A percentile compares a stretch with the other conserved stretches of the same genome.
Evolutionary conservation across 768 basidiomycete species (phyloP).

Genomic region (Pleurotus salmoneostramineus): DNA sequence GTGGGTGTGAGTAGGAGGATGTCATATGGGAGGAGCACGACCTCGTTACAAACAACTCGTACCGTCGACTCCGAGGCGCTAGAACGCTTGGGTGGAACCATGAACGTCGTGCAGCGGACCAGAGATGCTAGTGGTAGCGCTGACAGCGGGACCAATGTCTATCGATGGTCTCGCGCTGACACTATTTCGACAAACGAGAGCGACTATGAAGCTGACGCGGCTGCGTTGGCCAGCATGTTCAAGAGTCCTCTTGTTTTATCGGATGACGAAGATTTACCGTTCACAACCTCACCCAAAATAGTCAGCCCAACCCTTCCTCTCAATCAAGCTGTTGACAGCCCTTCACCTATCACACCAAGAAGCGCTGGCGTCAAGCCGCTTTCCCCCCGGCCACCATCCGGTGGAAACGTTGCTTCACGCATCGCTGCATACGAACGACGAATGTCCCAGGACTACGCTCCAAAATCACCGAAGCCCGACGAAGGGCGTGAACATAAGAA

Average conservation of each 20-base stretch:
- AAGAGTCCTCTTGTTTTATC: slow-evolving; percentile 17
- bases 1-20: slow-evolving; percentile 23
- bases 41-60: slow-evolving; percentile 49
- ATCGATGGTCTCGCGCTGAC: slow-evolving; percentile 5
- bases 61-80: slow-evolving; percentile 70
- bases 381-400: slow-evolving; percentile 17
- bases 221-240: slow-evolving; percentile 20
- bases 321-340: background rate
- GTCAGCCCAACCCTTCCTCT: background rate
- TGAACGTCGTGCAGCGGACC: slow-evolving; percentile 66
- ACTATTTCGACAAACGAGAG: slow-evolving; percentile 9
- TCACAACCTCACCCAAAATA: slow-evolving; percentile 5
- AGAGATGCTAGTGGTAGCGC: slow-evolving; percentile 19
- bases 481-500: slow-evolving; percentile 26
- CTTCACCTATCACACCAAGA: background rate
- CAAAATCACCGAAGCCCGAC: slow-evolving; percentile 24
- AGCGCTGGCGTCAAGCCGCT: slow-evolving; percentile 9
- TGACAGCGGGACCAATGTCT: slow-evolving; percentile 10
- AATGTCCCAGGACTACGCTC: slow-evolving; percentile 44
- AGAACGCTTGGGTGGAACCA: slow-evolving; percentile 58
- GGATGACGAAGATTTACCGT: slow-evolving; percentile 2
- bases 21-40: slow-evolving; percentile 45
- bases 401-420: slow-evolving; percentile 41
- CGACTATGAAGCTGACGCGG: slow-evolving; percentile 8
- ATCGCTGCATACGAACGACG: slow-evolving; percentile 57